Percentiles rank a stretch among this genome's conserved stretches.
Conservation (phyloP, 2,329 filamentous ascomycete species). For the Fusarium siculi region DNA sequence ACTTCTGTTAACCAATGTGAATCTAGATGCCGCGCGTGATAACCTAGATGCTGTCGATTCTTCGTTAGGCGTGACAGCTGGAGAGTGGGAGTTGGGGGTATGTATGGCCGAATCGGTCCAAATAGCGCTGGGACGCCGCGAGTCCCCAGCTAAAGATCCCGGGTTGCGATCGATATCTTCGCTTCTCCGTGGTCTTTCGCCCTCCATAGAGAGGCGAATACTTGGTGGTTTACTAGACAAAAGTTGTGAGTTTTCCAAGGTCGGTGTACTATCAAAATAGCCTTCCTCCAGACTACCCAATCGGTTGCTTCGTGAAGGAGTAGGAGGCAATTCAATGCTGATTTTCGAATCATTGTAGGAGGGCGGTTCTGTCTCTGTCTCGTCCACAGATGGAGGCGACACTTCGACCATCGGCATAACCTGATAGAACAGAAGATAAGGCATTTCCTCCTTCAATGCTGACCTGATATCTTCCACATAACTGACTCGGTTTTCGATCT, state of each 20-base stretch:
- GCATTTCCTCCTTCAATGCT: slow-evolving; percentile 85
- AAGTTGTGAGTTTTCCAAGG: slow-evolving; percentile 31
- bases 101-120: slow-evolving; percentile 57
- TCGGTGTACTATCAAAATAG: slow-evolving; percentile 43
- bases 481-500: slow-evolving; percentile 72
- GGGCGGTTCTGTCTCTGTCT: slow-evolving; percentile 63
- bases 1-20: slow-evolving; percentile 61
- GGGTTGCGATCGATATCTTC: slow-evolving; percentile 56
- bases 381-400: slow-evolving; percentile 58
- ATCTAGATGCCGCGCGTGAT: slow-evolving; percentile 67
- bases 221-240: slow-evolving; percentile 56
- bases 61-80: slow-evolving; percentile 59
- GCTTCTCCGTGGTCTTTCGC: slow-evolving; percentile 62
- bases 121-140: slow-evolving; percentile 62
- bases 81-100: slow-evolving; percentile 52
- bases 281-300: slow-evolving; percentile 38
- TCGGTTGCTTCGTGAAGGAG: slow-evolving; percentile 34
- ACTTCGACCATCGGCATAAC: slow-evolving; percentile 87
- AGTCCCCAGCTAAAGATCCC: slow-evolving; percentile 49
- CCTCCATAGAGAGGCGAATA: slow-evolving; percentile 66
- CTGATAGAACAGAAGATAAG: slow-evolving; percentile 95
- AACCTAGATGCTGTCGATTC: slow-evolving; percentile 65
- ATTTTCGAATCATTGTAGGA: slow-evolving; percentile 66
- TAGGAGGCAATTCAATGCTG: slow-evolving; percentile 51
- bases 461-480: slow-evolving; percentile 81